phyloP scores from a whole-genome alignment of 2,329 filamentous ascomycete species.

The Tolypocladium guangdongense region DNA sequence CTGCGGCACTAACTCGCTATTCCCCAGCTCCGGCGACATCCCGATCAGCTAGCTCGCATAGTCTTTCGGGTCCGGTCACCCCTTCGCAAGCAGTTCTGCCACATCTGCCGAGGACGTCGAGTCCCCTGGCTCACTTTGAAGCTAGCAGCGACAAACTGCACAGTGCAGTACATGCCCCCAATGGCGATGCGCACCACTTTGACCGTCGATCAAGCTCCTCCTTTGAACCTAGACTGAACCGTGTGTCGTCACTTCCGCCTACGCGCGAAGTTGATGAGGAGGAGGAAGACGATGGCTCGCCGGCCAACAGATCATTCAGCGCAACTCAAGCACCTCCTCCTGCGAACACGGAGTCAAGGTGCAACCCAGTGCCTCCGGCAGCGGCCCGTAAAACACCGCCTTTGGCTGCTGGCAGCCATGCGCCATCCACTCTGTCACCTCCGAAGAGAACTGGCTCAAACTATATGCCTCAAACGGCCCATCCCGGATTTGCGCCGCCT shows the following conservation, averaged over 20 bases:
- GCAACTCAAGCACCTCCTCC: constrained; percentile 12
- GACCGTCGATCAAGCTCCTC: constrained; percentile 41
- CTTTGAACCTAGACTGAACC: constrained; percentile 42
- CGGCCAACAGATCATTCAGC: constrained; percentile 14
- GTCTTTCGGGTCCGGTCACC: constrained; percentile 20
- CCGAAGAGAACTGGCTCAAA: constrained; percentile 41
- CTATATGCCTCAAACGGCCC: constrained; percentile 34
- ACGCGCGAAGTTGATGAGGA: constrained; percentile 54
- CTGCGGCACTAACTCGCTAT: constrained; percentile 38
- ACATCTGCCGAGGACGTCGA: constrained; percentile 54
- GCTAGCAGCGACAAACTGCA: constrained; percentile 30
- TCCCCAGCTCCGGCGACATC: constrained; percentile 32
- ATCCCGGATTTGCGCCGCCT: constrained; percentile 40
- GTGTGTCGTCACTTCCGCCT: constrained; percentile 47
- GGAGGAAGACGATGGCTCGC: constrained; percentile 21
- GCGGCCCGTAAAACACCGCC: constrained; percentile 37
- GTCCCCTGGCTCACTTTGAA: constrained; percentile 55
- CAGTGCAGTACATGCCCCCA: constrained; percentile 7
- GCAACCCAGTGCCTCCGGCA: constrained; percentile 24
- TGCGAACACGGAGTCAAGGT: constrained; percentile 21
- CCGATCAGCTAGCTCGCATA: constrained; percentile 32
- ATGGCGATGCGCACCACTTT: constrained; percentile 29
- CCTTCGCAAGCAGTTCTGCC: constrained; percentile 36
- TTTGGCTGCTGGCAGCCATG: constrained; percentile 25
- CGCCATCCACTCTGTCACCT: constrained; percentile 39